Base-by-base conservation (phyloP, 331 rosid species). In the Saraca asoca region DNA sequence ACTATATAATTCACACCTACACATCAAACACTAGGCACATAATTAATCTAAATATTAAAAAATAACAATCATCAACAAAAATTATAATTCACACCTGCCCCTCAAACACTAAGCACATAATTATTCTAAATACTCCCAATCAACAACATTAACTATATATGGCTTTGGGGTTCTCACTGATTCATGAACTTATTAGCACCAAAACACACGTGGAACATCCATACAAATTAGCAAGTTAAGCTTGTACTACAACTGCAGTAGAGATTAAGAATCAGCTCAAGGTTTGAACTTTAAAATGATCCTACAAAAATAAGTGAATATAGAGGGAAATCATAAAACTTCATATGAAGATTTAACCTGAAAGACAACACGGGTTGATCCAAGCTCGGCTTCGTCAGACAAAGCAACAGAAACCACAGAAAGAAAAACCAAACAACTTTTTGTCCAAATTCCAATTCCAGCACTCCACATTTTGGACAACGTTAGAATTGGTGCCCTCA, bases 311-410 rank as follows among this genome's bases (percentile, higher is more conserved):
- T 7, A 58, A 68, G 66, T 37, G 60, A 62, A 7, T 19, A 38
- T 0, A 18, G 43, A 51, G 17, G 44, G 13, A 0, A 20, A 51
- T 33, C 3, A 62, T 3, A 15, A 14, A 58, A 58, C 9, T 13
- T 7, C 1, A 42, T 15, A 20, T 9, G 43, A 73, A 58, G 37
- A 33, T 19, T 35, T 10, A 58, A 89, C 96, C 95, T 90, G 96
- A 73, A 90, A 90, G 64, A 87, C 95, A 14, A 87, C 96, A 20
- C 96, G 95, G 52, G 85, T 67, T 0, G 90, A 90, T 75, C 96
- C 96, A 3, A 90, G 79, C 14, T 73, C 59, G 48, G 89, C 79
- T 46, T 87, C 86, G 13, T 38, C 77, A 64, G 80, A 43, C 2
- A 72, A 71, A 39, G 72, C 75, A 29, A 41, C 70, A 64, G 51